Base-by-base conservation (phyloP, 345 rosid species). In the Lenwebbia sp. region DNA sequence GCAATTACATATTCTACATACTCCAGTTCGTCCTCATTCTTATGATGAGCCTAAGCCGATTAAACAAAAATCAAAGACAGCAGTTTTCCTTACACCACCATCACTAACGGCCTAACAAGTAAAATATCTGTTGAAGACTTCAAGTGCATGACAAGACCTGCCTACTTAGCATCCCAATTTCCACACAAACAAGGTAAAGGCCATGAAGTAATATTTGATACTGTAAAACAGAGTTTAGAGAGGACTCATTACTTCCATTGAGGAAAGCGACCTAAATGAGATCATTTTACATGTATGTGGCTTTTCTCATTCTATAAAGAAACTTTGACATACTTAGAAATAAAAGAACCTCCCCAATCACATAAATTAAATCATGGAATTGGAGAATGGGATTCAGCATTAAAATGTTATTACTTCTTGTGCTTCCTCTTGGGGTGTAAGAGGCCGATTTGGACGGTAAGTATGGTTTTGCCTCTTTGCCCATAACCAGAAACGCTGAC, bases 401-500 rank as follows among this genome's bases (percentile, higher is more conserved):
- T 54, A 25, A 75, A 58, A 74, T 49, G 54, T 51, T 84, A 86
- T 87, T 95, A 95, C 99, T 86, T 94, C 90, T 89, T 93, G 99
- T 83, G 94, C 87, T 91, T 97, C 99, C 90, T 97, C 99, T 83
- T 90, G 96, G 30, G 96, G 91, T 60, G 92, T 91, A 85, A 97
- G 85, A 62, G 99, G 99, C 33, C 98, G 93, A 89, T 96, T 94
- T 30, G 98, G 99, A 88, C 99, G 99, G 87, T 96, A 96, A 11
- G 99, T 97, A 89, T 96, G 96, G 91, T 97, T 96, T 88, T 94
- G 99, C 70, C 99, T 92, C 95, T 97, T 97, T 83, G 98, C 99
- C 99, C 99, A 97, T 75, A 94, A 90, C 99, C 99, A 97, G 88
- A 92, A 97, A 56, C 99, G 93, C 88, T 94, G 99, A 90, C 83